Evolutionary conservation across 345 rosid species (phyloP), one percentile per base, ranked within the genome.

Genomic region (Cardamine chenopodiifolia): DNA sequence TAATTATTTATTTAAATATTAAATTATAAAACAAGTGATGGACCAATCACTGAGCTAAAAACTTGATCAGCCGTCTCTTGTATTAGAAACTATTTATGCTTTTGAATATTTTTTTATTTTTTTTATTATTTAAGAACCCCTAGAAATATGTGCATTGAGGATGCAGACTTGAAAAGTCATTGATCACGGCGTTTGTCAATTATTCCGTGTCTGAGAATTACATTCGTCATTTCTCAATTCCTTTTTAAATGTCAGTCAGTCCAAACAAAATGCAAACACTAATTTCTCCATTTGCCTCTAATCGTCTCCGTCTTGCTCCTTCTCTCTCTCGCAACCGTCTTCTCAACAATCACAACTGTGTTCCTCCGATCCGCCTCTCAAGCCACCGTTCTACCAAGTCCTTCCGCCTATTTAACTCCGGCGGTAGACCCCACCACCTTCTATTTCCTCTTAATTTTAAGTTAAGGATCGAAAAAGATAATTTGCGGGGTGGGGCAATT

Each of bases 401-500:
- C 18, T 66, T 39, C 73, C 62, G 50, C 50, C 77, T 66, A 63
- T 25, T 23, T 29, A n/a, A 14, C 66, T 7, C 71, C 59, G 23
- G 35, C 55, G 67, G 74, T 60, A 42, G 52, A 26, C 28, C 47
- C 67, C 45, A 50, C 71, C 49, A 44, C 65, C 40, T 12, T 6
- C 37, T 37, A 5, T 29, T 29, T 42, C 29, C 42, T 20, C 14
- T 17, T 7, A 15, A 10, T 28, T 61, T 3, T 23, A 23, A 3
- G 4, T 45, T 11, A 37, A 18, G 8, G 49, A 49, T 64, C 4
- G 15, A 22, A 25, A 64, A n/a, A 39, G 15, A 57, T 71, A 71
- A 59, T 55, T 76, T 70, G 42, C 10, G 12, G 13, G 9, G 31
- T 28, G 70, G 81, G 87, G 81, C 64, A 82, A 62, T 66, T 75